Percentiles rank a stretch among this genome's conserved stretches.
Evolutionary conservation across 2,329 filamentous ascomycete species (phyloP).

Genomic region (Hypoxylon sp.): DNA sequence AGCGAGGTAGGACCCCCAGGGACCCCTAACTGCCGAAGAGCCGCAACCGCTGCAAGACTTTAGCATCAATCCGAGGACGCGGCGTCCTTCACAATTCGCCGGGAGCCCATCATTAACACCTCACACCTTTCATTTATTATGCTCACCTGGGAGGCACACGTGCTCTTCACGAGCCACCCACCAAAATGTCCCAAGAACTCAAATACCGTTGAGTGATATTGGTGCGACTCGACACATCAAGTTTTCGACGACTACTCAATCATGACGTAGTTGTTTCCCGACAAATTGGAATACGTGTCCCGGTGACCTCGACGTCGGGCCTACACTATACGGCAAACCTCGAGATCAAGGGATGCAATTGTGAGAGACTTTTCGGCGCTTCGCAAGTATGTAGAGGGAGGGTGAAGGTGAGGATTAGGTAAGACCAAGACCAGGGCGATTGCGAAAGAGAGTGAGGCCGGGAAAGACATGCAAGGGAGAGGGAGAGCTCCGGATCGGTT

Average conservation of each 20-base stretch:
- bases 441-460: conserved; percentile 2
- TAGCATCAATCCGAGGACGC: conserved; percentile 19
- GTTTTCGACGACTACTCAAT: neutral
- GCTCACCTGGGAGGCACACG: neutral
- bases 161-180: neutral
- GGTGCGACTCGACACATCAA: neutral
- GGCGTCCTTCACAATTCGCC: neutral
- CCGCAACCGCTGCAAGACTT: conserved; percentile 15
- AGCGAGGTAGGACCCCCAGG: conserved; percentile 4
- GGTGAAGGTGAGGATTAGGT: neutral
- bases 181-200: neutral
- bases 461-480: neutral
- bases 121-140: conserved; percentile 1
- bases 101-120: conserved; percentile 12
- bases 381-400: neutral
- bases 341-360: neutral
- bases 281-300: neutral
- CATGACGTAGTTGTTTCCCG: neutral
- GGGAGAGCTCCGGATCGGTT: conserved; percentile 15
- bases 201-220: neutral
- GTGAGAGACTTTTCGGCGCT: neutral
- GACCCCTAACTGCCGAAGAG: conserved; percentile 8
- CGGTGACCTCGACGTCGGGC: neutral
- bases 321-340: neutral
- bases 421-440: conserved; percentile 4